These are phyloP conservation scores for Colletotrichum falcatum DNA, from an alignment of 2,329 filamentous ascomycete species.

Conservation along the genomic window DNA sequence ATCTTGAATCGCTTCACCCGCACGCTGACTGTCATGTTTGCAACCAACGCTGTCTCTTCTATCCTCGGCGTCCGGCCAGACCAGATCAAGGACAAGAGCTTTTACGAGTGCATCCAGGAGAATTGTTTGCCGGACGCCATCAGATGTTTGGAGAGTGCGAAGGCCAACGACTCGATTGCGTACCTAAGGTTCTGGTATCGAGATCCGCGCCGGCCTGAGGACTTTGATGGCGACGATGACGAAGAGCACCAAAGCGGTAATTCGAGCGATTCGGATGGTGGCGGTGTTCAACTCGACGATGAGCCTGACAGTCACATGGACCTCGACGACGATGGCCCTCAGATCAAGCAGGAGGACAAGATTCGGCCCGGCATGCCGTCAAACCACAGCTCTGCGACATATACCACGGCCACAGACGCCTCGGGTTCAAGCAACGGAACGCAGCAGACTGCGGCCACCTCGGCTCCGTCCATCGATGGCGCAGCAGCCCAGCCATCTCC, in stretches of 20 bases:
- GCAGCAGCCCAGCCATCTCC: constrained; percentile 9
- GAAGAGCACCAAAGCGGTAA: constrained; percentile 52
- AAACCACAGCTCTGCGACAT: constrained; percentile 41
- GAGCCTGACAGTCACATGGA: constrained; percentile 58
- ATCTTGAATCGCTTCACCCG: constrained; percentile 90
- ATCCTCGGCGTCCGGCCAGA: constrained; percentile 80
- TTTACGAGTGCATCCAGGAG: constrained; percentile 88
- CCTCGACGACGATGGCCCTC: constrained; percentile 50
- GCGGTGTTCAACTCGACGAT: constrained; percentile 59
- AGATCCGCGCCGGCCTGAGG: constrained; percentile 73
- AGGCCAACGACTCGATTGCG: constrained; percentile 90
- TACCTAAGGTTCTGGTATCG: constrained; percentile 89
- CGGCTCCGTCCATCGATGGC: constrained; percentile 26
- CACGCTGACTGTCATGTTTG: constrained; percentile 87
- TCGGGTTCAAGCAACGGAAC: constrained; percentile 31
- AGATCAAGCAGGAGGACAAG: constrained; percentile 53
- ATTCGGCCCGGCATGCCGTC: constrained; percentile 30
- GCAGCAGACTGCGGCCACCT: constrained; percentile 25
- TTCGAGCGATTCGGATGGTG: constrained; percentile 57
- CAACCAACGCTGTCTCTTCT: constrained; percentile 79
- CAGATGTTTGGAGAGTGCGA: constrained; percentile 84
- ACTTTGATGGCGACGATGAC: constrained; percentile 58
- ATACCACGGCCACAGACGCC: constrained; percentile 34
- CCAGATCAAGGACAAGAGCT: constrained; percentile 80
- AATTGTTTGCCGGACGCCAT: constrained; percentile 82